A percentile compares a stretch with the other conserved stretches of the same genome.
phyloP scores from a whole-genome alignment of 805 yeast genomes.

The Hanseniaspora lindneri region DNA sequence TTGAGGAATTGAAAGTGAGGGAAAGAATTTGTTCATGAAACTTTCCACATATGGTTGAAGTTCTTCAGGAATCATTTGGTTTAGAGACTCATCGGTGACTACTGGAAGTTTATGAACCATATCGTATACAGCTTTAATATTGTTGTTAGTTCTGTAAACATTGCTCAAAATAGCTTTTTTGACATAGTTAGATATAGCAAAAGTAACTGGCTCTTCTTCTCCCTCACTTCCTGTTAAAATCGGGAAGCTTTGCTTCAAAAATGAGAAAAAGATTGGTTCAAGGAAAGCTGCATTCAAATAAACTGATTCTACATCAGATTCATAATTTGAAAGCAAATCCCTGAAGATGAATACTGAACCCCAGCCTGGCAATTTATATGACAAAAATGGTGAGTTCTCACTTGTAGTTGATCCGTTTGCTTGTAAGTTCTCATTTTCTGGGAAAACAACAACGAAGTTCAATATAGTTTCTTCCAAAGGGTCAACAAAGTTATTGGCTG shows the following conservation, averaged over 20 bases:
- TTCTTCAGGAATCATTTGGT: conserved; percentile 10
- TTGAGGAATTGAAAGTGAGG: conserved; percentile 14
- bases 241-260: conserved; percentile 62
- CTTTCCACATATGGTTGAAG: conserved; percentile 1
- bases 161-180: conserved; percentile 7
- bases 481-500: conserved; percentile 38
- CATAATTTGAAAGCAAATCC: conserved; percentile 20
- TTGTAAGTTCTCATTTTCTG: conserved; percentile 20
- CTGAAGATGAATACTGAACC: conserved; percentile 44
- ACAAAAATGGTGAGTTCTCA: conserved; percentile 22
- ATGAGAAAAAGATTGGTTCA: conserved; percentile 48
- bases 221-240: conserved; percentile 55
- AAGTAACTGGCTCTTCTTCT: conserved; percentile 34
- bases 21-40: conserved; percentile 12
- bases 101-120: conserved; percentile 14
- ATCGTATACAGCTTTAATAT: conserved; percentile 14
- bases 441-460: conserved; percentile 48
- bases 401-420: too few species aligned
- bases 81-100: conserved; percentile 11
- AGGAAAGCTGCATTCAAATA: conserved; percentile 37
- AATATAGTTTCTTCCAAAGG: conserved; percentile 49
- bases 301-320: neutral
- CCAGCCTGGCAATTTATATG: conserved; percentile 78
- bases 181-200: neutral
- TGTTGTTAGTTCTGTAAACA: conserved; percentile 11